Evolutionary conservation across 1,284 basidiomycete species (phyloP), one percentile per base, ranked within the genome.

Genomic region (Naganishia cerealis): DNA sequence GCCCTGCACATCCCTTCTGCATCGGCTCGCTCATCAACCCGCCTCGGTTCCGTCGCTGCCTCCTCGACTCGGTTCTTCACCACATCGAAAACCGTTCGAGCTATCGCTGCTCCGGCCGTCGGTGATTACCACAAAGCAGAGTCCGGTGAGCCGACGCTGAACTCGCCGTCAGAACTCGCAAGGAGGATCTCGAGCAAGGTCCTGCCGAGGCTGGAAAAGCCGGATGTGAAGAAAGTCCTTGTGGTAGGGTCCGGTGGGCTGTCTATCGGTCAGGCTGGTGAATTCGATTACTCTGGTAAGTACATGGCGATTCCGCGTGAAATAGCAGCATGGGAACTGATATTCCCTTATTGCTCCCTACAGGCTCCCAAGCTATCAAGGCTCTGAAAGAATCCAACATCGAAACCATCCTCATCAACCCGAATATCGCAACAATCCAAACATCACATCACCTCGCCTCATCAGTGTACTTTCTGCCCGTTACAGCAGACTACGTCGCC

Each of bases 401-500:
- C 70, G 88, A 94, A 74, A 94, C 95, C 39, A 89, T 99, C 72
- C 88, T 99, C 71, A 92, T 97, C 81, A 97, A 97, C 81, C 94
- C 94, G 58, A 98, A 98, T 80, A 97, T 97, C 73, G 93, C 94
- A 58, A 96, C 94, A 57, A 95, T 93, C 87, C 92, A 95, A 81
- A 96, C 94, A 0, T 97, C 94, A 26, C 95, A 99, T 80, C 88
- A 97, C 78, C 86, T 99, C 70, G 96, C 96, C 40, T 90, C 89
- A 18, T 91, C 98, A 79, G 93, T 99, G 75, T 99, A 99, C 84
- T 99, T 98, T 83, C 83, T 99, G 57, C 96, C 96, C 68, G 89
- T 99, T 76, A 97, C 95, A 0, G 84, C 92, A 66, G 96, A 99
- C 81, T 98, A 98, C 81, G 96, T 99, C 70, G 94, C 95, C 72